Evolutionary conservation across 768 basidiomycete genomes (phyloP).

Genomic region (Asterophora parasitica): DNA sequence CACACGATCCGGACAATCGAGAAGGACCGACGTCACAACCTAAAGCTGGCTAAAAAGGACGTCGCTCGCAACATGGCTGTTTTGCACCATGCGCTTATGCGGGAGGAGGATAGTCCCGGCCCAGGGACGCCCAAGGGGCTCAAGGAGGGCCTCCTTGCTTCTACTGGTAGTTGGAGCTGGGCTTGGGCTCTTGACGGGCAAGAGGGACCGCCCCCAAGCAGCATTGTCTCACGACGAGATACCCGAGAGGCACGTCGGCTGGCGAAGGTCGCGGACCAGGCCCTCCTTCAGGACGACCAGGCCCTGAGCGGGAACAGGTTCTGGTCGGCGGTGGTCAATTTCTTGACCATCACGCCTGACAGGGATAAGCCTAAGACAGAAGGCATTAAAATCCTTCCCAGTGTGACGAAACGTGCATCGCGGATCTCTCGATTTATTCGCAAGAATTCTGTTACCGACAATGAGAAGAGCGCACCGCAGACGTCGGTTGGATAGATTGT

Average conservation of each 20-base stretch:
- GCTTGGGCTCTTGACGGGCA: slow-evolving; percentile 78
- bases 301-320: slow-evolving; percentile 64
- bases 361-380: slow-evolving; percentile 23
- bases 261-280: slow-evolving; percentile 69
- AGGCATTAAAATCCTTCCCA: neutral
- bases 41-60: slow-evolving; percentile 62
- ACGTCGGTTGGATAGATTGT: neutral
- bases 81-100: slow-evolving; percentile 35
- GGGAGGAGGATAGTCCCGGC: slow-evolving; percentile 20
- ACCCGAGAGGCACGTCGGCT: slow-evolving; percentile 73
- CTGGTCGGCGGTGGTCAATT: slow-evolving; percentile 64
- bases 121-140: slow-evolving; percentile 17
- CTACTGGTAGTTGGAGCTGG: slow-evolving; percentile 67
- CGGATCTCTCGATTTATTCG: slow-evolving; percentile 7
- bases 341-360: slow-evolving; percentile 52
- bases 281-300: slow-evolving; percentile 52
- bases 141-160: slow-evolving; percentile 36
- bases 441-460: slow-evolving; percentile 5
- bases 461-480: neutral
- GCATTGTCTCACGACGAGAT: slow-evolving; percentile 86
- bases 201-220: slow-evolving; percentile 87
- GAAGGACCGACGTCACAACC: slow-evolving; percentile 58
- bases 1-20: slow-evolving; percentile 54
- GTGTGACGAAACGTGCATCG: slow-evolving; percentile 5
- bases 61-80: slow-evolving; percentile 47